phyloP scores from a whole-genome alignment of 441 rosid genomes.

The Arabidopsis lyrata region DNA sequence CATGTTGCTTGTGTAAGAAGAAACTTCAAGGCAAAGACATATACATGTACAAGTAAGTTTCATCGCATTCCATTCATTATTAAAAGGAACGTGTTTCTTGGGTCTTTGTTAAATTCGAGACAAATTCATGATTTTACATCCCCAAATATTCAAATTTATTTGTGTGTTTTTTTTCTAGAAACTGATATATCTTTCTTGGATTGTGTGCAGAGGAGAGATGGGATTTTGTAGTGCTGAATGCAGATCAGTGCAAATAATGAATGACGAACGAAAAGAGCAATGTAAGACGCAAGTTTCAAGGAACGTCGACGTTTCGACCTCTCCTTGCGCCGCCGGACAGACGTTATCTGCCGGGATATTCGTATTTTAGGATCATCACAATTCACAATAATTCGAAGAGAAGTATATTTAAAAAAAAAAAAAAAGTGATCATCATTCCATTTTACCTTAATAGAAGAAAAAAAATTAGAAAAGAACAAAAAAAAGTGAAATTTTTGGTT shows the following conservation, averaged over 20 bases:
- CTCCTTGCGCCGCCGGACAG: constrained; percentile 24
- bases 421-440: constrained; percentile 11
- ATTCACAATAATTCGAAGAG: constrained; percentile 3
- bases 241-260: constrained; percentile 60
- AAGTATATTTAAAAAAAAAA: background rate
- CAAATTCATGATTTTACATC: constrained; percentile 7
- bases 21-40: constrained; percentile 69
- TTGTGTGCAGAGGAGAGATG: constrained; percentile 69
- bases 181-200: background rate
- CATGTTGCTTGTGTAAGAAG: constrained; percentile 65
- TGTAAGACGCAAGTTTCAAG: constrained; percentile 56
- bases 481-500: constrained; percentile 33
- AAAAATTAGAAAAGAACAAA: background rate
- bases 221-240: constrained; percentile 77
- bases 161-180: background rate
- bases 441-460: constrained; percentile 12
- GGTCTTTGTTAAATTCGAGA: background rate
- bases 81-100: background rate
- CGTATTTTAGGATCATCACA: constrained; percentile 34
- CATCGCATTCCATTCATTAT: background rate
- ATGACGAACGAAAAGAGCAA: constrained; percentile 59
- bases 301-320: constrained; percentile 36
- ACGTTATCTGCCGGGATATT: constrained; percentile 39
- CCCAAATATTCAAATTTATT: background rate
- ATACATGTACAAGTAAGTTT: constrained; percentile 75